Percentiles rank a stretch among this genome's conserved stretches.
Conservation (phyloP, 345 rosid genomes). For the Excoecaria cochinchinensis region DNA sequence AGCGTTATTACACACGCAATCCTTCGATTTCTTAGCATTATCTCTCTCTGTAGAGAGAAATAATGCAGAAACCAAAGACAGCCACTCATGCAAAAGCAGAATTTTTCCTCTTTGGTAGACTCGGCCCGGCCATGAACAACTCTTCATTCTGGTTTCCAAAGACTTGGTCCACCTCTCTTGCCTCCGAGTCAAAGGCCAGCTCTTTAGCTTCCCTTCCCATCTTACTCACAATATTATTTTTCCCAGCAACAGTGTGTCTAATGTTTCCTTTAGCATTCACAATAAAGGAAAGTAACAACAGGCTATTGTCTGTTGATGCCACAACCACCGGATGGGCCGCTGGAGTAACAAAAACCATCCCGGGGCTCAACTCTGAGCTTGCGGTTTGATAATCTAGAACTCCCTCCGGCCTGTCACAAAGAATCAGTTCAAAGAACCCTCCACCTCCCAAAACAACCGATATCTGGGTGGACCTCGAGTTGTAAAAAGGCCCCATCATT, state of each 20-base stretch:
- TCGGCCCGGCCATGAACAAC: slow-evolving; percentile 49
- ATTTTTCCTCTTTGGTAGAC: background rate
- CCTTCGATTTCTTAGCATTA: too few species aligned
- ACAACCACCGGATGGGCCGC: slow-evolving; percentile 24
- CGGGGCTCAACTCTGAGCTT: slow-evolving; percentile 8
- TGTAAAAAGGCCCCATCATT: slow-evolving; percentile 25
- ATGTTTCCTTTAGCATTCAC: slow-evolving; percentile 18
- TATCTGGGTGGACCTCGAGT: slow-evolving; percentile 24
- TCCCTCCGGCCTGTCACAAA: background rate
- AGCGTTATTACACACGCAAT: too few species aligned
- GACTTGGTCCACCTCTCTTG: slow-evolving; percentile 16
- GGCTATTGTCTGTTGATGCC: slow-evolving; percentile 17
- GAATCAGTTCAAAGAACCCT: slow-evolving; percentile 32
- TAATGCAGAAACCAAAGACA: too few species aligned
- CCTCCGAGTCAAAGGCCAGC: slow-evolving; percentile 15
- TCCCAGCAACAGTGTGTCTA: slow-evolving; percentile 23
- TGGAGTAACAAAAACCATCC: slow-evolving; percentile 20
- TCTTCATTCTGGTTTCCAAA: slow-evolving; percentile 28
- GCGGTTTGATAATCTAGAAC: background rate
- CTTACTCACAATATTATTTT: slow-evolving; percentile 12
- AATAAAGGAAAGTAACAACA: slow-evolving; percentile 21
- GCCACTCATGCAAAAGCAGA: slow-evolving; percentile 8
- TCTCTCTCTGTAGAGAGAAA: too few species aligned
- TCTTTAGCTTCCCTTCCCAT: slow-evolving; percentile 21
- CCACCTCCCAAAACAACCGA: slow-evolving; percentile 21